These are phyloP conservation scores for Fraxinus ornus DNA, from an alignment of 305 asterid genomes.

Conservation along the genomic window DNA sequence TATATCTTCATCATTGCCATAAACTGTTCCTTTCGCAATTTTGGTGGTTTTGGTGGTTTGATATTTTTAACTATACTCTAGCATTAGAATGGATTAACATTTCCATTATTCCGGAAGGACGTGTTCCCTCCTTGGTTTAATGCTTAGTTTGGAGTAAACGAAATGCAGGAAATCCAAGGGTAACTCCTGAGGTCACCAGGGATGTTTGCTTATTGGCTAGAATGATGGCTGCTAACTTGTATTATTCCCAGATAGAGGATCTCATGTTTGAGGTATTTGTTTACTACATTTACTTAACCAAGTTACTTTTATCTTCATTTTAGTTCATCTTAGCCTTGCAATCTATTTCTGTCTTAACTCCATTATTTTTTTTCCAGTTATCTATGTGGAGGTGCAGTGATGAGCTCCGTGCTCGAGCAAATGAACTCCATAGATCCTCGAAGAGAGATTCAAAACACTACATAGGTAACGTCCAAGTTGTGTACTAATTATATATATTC, in stretches of 20 bases:
- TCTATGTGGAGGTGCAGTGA: conserved; percentile 99
- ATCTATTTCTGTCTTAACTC: conserved; percentile 12
- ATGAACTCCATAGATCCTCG: conserved; percentile 58
- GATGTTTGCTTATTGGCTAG: conserved; percentile 36
- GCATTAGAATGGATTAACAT: too few species aligned
- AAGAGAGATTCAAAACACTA: conserved; percentile 88
- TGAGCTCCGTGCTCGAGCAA: conserved; percentile 82
- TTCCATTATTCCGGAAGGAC: neutral
- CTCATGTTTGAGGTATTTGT: conserved; percentile 37
- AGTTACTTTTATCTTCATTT: neutral
- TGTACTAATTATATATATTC: neutral
- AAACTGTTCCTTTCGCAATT: too few species aligned
- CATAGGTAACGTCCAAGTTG: conserved; percentile 52
- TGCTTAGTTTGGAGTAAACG: neutral
- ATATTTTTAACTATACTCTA: too few species aligned
- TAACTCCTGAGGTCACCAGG: conserved; percentile 38
- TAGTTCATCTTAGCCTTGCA: neutral
- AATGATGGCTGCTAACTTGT: conserved; percentile 41
- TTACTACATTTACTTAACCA: neutral
- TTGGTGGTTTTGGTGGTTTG: too few species aligned
- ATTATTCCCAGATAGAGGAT: conserved; percentile 36
- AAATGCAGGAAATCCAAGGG: conserved; percentile 38
- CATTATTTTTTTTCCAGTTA: conserved; percentile 40
- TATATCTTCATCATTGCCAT: neutral
- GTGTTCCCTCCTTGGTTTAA: neutral